A percentile compares a stretch with the other conserved stretches of the same genome.
Conservation (phyloP, 164 flowering plant genomes). For the Tinospora cordifolia region DNA sequence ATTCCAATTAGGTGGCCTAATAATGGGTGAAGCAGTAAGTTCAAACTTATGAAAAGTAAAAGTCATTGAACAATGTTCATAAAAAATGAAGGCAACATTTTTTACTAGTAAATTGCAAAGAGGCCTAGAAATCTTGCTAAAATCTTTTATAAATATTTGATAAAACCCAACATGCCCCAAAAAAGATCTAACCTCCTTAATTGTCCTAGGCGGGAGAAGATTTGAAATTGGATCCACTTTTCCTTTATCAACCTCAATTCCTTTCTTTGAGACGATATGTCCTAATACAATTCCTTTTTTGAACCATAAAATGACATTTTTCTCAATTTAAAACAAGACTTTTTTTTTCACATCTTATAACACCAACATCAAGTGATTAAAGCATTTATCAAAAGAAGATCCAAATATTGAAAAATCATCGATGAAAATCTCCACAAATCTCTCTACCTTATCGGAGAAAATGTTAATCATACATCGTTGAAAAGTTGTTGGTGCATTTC, state of each 20-base stretch:
- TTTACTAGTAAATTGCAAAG: too few relatives aligned
- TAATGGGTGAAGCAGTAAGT: too few relatives aligned
- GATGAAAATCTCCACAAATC: not conserved
- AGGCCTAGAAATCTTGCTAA: too few relatives aligned
- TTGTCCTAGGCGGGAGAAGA: not conserved
- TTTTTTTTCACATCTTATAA: not conserved
- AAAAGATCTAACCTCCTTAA: too few relatives aligned
- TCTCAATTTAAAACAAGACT: not conserved
- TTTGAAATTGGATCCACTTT: not conserved
- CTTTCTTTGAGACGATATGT: too few relatives aligned
- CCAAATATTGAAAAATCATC: not conserved
- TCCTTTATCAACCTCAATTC: not conserved
- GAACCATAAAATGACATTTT: not conserved
- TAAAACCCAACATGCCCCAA: too few relatives aligned
- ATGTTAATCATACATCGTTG: not conserved
- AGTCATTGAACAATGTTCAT: not conserved
- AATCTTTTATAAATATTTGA: too few relatives aligned
- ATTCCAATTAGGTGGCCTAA: too few relatives aligned
- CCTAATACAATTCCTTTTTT: not conserved
- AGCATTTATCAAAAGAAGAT: not conserved
- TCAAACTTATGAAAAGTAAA: not conserved
- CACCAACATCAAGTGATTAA: not conserved
- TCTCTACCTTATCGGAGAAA: not conserved
- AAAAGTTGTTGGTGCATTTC: not conserved
- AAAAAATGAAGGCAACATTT: not conserved